phyloP scores from a whole-genome alignment of 495 filamentous ascomycete species.

The Penicillium coprophilum region DNA sequence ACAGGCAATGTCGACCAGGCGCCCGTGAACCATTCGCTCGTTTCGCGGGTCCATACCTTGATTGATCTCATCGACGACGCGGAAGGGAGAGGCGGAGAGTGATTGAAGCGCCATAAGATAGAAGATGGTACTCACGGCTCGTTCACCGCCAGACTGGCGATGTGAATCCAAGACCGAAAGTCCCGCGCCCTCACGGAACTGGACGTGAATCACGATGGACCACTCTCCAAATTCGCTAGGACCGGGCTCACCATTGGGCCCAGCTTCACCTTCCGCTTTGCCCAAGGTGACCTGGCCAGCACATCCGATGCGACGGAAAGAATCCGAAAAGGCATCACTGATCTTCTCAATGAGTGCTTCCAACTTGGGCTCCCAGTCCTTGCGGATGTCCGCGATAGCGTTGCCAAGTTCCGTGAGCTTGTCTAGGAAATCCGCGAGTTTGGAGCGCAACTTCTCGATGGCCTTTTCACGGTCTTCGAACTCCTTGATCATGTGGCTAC shows the following conservation, averaged over 20 bases:
- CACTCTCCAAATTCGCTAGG: conserved; percentile 87
- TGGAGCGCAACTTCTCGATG: conserved; percentile 45
- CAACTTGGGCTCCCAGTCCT: conserved; percentile 78
- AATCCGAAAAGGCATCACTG: conserved; percentile 83
- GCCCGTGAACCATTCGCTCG: conserved; percentile 94
- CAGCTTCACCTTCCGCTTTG: conserved; percentile 41
- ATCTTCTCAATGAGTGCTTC: conserved; percentile 77
- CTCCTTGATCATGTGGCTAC: conserved; percentile 71
- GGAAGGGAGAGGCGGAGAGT: conserved; percentile 94
- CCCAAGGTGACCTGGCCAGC: conserved; percentile 83
- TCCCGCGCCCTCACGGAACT: conserved; percentile 83
- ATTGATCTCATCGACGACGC: conserved; percentile 98
- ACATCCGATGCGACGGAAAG: conserved; percentile 90
- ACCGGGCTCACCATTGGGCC: conserved; percentile 46
- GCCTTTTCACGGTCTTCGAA: conserved; percentile 39
- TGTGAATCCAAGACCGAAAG: conserved; percentile 84
- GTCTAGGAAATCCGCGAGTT: conserved; percentile 43
- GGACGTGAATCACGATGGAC: conserved; percentile 91
- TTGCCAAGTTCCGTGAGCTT: conserved; percentile 51
- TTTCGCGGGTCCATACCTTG: conserved; percentile 99
- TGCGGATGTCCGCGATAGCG: conserved; percentile 58
- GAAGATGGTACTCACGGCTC: conserved; percentile 96
- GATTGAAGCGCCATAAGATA: conserved; percentile 98
- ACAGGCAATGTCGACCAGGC: conserved; percentile 94
- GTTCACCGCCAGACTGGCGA: conserved; percentile 94